Percentiles rank a stretch among this genome's conserved stretches.
phyloP scores from a whole-genome alignment of 768 basidiomycete species.

The Calocybe gangraenosa region DNA sequence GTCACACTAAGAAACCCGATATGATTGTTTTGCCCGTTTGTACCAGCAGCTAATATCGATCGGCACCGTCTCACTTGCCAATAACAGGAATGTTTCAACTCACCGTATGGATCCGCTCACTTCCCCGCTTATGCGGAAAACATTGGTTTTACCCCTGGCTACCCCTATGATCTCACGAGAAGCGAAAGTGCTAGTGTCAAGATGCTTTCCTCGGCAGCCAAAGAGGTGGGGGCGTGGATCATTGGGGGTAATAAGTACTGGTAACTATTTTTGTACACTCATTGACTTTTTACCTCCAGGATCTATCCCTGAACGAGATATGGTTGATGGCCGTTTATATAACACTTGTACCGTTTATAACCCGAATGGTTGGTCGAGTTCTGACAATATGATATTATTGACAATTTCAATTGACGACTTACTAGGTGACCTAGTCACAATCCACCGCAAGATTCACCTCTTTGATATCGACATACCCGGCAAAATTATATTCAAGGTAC shows the following conservation, averaged over 20 bases:
- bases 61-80: conserved; percentile 1
- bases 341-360: conserved; percentile 94
- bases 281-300: conserved; percentile 46
- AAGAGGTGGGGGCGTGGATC: conserved; percentile 79
- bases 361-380: conserved; percentile 54
- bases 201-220: conserved; percentile 79
- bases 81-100: conserved; percentile 81
- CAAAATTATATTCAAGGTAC: conserved; percentile 83
- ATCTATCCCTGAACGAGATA: conserved; percentile 86
- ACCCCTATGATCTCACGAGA: conserved; percentile 50
- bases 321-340: conserved; percentile 62
- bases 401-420: not conserved
- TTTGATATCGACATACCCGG: conserved; percentile 98
- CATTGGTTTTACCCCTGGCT: conserved; percentile 58
- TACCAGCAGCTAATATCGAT: not conserved
- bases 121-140: conserved; percentile 84
- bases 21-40: conserved; percentile 79
- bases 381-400: too few relatives aligned
- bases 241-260: conserved; percentile 68
- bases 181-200: conserved; percentile 73
- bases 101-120: conserved; percentile 73
- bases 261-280: too few relatives aligned
- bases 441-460: conserved; percentile 91
- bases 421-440: conserved; percentile 77
- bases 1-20: conserved; percentile 55